Percentiles rank a stretch among this genome's conserved stretches.
Evolutionary conservation across 2,329 filamentous ascomycete species (phyloP).

Genomic region (Pseudogymnoascus sp.): DNA sequence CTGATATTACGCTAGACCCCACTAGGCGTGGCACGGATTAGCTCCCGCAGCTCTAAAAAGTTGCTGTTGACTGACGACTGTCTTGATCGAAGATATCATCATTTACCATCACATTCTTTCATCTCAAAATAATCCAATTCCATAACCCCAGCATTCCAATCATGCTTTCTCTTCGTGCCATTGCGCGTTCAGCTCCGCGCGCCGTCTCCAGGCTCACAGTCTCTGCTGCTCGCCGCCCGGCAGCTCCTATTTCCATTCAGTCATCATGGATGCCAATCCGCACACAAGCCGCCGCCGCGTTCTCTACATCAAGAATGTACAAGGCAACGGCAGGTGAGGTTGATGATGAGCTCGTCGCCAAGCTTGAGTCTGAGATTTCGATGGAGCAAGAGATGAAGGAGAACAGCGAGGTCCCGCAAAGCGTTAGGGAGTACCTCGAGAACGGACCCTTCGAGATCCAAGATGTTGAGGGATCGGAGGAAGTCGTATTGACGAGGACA

Average conservation of each 20-base stretch:
- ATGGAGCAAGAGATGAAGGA: slow-evolving; percentile 75
- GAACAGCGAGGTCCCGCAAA: slow-evolving; percentile 64
- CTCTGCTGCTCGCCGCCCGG: slow-evolving; percentile 45
- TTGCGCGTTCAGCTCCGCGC: slow-evolving; percentile 63
- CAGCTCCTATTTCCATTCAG: slow-evolving; percentile 31
- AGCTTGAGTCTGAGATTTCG: slow-evolving; percentile 77
- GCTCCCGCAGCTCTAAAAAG: slow-evolving; percentile 11
- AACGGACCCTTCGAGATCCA: slow-evolving; percentile 78
- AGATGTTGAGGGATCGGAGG: slow-evolving; percentile 78
- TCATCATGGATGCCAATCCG: slow-evolving; percentile 26
- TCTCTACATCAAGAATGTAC: slow-evolving; percentile 39
- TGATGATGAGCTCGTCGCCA: slow-evolving; percentile 75
- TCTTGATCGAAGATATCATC: background rate
- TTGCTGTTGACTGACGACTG: slow-evolving; percentile 9
- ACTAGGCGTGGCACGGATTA: slow-evolving; percentile 5
- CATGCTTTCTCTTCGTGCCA: slow-evolving; percentile 65
- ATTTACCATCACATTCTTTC: slow-evolving; percentile 12
- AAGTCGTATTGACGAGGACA: slow-evolving; percentile 75
- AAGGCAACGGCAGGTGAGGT: slow-evolving; percentile 40
- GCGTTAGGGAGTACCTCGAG: slow-evolving; percentile 81
- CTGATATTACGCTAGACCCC: slow-evolving; percentile 8
- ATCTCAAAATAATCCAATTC: slow-evolving; percentile 15
- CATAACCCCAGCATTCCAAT: slow-evolving; percentile 25
- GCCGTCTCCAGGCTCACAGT: slow-evolving; percentile 52
- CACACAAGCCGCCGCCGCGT: slow-evolving; percentile 27